Percentiles rank a stretch among this genome's conserved stretches.
phyloP scores from a whole-genome alignment of 2,329 filamentous ascomycete species.

The Neurospora crassa region DNA sequence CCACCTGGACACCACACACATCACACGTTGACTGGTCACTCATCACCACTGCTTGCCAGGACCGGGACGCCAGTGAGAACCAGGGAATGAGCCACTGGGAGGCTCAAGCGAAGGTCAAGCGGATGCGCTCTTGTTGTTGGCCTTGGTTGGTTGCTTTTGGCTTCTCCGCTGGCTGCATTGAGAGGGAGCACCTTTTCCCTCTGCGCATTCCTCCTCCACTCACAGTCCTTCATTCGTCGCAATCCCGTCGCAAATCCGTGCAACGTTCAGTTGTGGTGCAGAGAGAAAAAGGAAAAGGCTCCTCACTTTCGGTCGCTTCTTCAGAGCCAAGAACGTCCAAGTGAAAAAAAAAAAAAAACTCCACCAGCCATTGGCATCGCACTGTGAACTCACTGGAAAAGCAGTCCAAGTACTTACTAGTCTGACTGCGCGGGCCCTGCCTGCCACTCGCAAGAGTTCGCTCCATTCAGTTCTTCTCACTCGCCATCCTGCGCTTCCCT shows the following conservation, averaged over 20 bases:
- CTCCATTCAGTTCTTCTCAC: background rate
- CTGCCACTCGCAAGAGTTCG: background rate
- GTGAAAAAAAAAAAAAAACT: background rate
- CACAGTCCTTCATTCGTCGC: background rate
- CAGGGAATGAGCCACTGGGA: background rate
- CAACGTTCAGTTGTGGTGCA: background rate
- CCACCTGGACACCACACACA: constrained; percentile 3
- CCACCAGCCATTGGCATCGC: background rate
- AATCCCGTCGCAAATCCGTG: background rate
- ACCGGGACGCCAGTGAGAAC: background rate
- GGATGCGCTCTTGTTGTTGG: background rate
- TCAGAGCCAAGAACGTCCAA: background rate
- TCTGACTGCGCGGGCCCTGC: background rate
- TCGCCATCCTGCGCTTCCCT: background rate
- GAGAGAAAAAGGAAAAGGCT: background rate
- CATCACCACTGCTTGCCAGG: background rate
- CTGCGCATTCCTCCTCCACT: background rate
- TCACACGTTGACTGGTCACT: constrained; percentile 8
- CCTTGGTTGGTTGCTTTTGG: background rate
- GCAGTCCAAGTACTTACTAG: background rate
- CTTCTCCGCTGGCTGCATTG: constrained; percentile 4
- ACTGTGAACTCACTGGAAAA: background rate
- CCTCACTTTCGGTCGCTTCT: constrained; percentile 6
- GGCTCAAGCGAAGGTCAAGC: background rate
- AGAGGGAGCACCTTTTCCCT: background rate